Conservation (phyloP, 257 asterid species). For the Fraxinus americana region DNA sequence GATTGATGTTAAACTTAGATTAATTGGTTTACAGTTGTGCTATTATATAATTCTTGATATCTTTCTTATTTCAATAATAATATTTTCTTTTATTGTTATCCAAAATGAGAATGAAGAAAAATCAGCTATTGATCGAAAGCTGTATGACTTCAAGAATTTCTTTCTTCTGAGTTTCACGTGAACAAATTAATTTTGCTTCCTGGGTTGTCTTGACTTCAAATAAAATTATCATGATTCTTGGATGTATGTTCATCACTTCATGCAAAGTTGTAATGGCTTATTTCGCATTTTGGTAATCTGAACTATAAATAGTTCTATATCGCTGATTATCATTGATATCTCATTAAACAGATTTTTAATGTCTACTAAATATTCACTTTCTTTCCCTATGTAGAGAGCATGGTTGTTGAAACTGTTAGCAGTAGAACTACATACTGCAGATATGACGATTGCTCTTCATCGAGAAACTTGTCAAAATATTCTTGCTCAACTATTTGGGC, state of each 20-base stretch:
- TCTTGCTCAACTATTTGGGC: slow-evolving; percentile 76
- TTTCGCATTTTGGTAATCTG: not conserved
- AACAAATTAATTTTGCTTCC: not conserved
- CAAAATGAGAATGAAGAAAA: not conserved
- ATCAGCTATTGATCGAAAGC: not conserved
- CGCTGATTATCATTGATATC: not conserved
- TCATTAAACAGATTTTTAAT: not conserved
- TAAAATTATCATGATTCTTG: not conserved
- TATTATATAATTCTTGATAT: not conserved
- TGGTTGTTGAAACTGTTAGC: slow-evolving; percentile 96
- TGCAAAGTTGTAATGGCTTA: not conserved
- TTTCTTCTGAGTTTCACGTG: not conserved
- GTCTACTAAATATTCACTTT: not conserved
- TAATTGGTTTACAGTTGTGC: too few relatives aligned
- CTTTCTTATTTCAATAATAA: not conserved
- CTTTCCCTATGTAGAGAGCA: slow-evolving; percentile 67
- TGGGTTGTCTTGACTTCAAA: not conserved
- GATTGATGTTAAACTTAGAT: too few relatives aligned
- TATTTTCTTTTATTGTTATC: not conserved
- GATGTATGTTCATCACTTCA: not conserved
- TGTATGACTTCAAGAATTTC: not conserved
- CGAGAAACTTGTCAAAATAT: slow-evolving; percentile 78
- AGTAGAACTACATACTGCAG: slow-evolving; percentile 79
- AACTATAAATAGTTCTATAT: not conserved
- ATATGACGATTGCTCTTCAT: slow-evolving; percentile 61